Base-by-base conservation (phyloP, 2,329 filamentous ascomycete species). In the Cladosporium sp. region DNA sequence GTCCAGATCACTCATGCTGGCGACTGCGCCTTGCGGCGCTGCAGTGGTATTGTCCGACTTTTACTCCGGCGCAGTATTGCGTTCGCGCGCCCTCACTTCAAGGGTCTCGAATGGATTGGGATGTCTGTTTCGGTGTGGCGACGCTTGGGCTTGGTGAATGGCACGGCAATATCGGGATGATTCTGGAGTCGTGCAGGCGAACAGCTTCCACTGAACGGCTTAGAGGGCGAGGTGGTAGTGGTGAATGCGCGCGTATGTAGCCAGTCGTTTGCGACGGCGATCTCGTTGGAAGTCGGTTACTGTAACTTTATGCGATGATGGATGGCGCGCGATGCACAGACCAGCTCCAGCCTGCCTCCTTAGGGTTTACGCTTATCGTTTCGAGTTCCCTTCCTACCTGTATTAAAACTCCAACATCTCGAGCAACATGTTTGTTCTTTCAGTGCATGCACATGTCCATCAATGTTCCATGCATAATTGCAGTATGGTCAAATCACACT, bases 1-100 rank as follows among this genome's bases (percentile, higher is more conserved):
- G 83, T 98, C 95, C 75, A 98, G 87, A 80, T 98, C 93, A 81
- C 93, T 97, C 91, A 97, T 97, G 15, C 55, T 70, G 18, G n/a
- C 30, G 18, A 36, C 61, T 52, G 61, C 61, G 61, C 61, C 61
- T 47, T 24, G 10, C 61, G 61, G 61, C 61, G 61, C 61, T 64
- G n/a, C 61, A 55, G 18, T 59, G 15, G 15, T 52, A 38, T 54
- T 12, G 10, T 63, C 47, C 60, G 47, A 8, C 47, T 63, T 52
- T 54, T 54, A 24, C 21, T 63, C 60, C n/a, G 21, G 30, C 24
- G 34, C 34, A 34, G 12, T 24, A n/a, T 15, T 26, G 8, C 32
- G 32, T 41, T 36, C 34, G 34, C 55, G 55, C 32, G 32, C 24
- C 55, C 55, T 58, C 34, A 41, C 55, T 41, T 15, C 5, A 24